phyloP scores from a whole-genome alignment of 2,329 filamentous ascomycete genomes.

The Torrubiellomyces zombiae region DNA sequence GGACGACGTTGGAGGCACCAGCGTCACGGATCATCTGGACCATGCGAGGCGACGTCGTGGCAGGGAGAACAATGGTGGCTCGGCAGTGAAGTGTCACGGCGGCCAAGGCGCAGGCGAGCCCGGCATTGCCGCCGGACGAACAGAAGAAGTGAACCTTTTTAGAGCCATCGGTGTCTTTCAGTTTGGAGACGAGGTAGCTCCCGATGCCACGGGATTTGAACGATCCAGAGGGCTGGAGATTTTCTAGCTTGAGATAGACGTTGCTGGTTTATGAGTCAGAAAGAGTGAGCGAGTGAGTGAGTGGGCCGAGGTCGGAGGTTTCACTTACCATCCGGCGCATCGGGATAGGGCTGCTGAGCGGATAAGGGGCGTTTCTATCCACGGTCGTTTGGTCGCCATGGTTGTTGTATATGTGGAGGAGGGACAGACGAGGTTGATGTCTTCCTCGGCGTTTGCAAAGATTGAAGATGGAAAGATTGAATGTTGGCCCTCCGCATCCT shows the following conservation, averaged over 20 bases:
- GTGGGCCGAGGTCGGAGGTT: neutral
- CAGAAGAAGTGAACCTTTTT: conserved; percentile 46
- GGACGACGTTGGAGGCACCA: conserved; percentile 45
- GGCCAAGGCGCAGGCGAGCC: conserved; percentile 61
- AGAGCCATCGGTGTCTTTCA: conserved; percentile 10
- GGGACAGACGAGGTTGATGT: conserved; percentile 1
- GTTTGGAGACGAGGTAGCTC: conserved; percentile 42
- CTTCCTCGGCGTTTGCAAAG: too few species aligned
- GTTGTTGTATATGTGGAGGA: neutral
- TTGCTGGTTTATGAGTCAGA: conserved; percentile 25
- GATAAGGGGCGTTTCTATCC: conserved; percentile 52
- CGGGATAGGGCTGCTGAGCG: conserved; percentile 32
- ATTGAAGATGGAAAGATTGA: too few species aligned
- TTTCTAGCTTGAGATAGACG: conserved; percentile 71
- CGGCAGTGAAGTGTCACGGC: conserved; percentile 42
- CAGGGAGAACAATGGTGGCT: conserved; percentile 57
- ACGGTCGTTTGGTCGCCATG: conserved; percentile 24
- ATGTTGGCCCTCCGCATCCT: too few species aligned
- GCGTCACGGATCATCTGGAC: conserved; percentile 47
- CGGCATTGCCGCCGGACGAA: conserved; percentile 64
- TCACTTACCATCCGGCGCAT: conserved; percentile 7
- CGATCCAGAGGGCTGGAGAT: conserved; percentile 63
- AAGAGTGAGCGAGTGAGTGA: neutral
- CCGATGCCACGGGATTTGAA: conserved; percentile 73
- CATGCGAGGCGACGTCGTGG: conserved; percentile 48